Conservation (phyloP, 2,329 filamentous ascomycete genomes). For the Fonsecaea multimorphosa region DNA sequence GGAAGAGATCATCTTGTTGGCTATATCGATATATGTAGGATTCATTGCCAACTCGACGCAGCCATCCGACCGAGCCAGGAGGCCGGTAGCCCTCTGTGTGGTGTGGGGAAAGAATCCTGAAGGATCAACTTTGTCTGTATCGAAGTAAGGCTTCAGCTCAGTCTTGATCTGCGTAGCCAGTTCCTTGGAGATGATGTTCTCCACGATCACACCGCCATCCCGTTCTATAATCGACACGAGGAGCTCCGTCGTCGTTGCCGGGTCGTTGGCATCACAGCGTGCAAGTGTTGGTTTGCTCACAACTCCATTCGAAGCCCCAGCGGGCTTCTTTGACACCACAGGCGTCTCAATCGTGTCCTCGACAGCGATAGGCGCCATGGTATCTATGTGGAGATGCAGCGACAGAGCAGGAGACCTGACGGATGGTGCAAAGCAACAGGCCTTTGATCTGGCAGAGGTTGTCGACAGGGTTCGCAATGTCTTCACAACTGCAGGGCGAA, state of each 20-base stretch:
- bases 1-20: constrained; percentile 46
- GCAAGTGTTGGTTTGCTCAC: constrained; percentile 15
- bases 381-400: neutral
- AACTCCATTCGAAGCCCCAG: neutral
- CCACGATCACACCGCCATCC: constrained; percentile 38
- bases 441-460: neutral
- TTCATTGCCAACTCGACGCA: constrained; percentile 50
- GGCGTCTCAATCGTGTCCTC: constrained; percentile 24
- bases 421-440: neutral
- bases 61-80: constrained; percentile 48
- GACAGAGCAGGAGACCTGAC: constrained; percentile 2
- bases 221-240: constrained; percentile 30
- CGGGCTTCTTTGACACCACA: constrained; percentile 15
- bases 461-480: constrained; percentile 1
- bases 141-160: constrained; percentile 40
- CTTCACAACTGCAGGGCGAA: neutral
- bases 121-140: constrained; percentile 36
- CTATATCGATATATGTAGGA: constrained; percentile 45
- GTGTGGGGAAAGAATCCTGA: constrained; percentile 42
- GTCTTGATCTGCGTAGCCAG: constrained; percentile 34
- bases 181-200: constrained; percentile 34
- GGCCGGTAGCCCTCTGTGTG: constrained; percentile 46
- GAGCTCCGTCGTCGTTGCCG: constrained; percentile 28
- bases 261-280: constrained; percentile 31
- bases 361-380: constrained; percentile 31